Conservation (phyloP, 768 basidiomycete genomes). For the Mrakia hoshinonis region DNA sequence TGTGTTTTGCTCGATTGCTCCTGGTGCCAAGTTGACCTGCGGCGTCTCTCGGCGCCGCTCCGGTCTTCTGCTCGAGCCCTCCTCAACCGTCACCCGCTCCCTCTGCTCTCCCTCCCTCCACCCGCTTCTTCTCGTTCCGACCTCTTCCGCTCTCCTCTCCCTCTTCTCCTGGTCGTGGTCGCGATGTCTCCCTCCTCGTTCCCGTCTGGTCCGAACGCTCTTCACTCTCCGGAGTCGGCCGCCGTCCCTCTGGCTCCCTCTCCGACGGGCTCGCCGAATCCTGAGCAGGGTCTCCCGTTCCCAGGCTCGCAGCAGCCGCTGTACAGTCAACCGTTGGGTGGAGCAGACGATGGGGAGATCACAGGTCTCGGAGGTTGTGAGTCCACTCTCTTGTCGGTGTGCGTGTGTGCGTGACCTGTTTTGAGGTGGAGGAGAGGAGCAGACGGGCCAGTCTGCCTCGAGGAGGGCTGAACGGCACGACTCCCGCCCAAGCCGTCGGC, state of each 20-base stretch:
- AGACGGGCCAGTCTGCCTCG: neutral
- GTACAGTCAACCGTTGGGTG: neutral
- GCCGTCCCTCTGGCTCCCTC: neutral
- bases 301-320: neutral
- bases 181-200: neutral
- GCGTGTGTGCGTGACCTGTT: neutral
- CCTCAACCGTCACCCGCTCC: neutral
- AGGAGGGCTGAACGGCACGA: neutral
- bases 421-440: neutral
- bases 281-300: neutral
- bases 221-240: neutral
- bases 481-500: too few relatives aligned
- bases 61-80: neutral
- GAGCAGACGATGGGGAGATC: constrained; percentile 18
- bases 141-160: neutral
- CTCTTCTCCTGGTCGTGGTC: neutral
- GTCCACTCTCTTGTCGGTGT: neutral
- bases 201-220: neutral
- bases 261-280: neutral
- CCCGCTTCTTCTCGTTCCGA: neutral
- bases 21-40: too few relatives aligned
- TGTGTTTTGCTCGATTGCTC: too few relatives aligned
- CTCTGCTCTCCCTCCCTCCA: neutral
- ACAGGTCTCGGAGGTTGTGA: constrained; percentile 25
- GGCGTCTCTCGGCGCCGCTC: too few relatives aligned